Conservation (phyloP, 768 basidiomycete species). For the Gelatoporia subvermispora region DNA sequence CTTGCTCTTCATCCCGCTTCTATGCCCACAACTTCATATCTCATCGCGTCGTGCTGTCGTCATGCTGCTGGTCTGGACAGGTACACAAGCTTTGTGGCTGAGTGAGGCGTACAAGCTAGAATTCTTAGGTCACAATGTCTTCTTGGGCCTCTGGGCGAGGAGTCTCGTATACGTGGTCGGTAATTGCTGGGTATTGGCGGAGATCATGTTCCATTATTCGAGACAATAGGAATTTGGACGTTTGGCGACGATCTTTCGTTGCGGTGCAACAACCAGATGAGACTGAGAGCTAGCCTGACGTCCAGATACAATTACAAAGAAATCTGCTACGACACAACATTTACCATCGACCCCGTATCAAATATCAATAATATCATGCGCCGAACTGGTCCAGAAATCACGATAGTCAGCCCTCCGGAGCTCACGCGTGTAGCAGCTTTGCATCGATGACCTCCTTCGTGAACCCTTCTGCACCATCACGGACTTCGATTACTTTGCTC, state of each 20-base stretch:
- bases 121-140: conserved; percentile 75
- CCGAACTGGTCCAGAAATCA: too few species aligned
- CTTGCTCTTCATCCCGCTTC: conserved; percentile 78
- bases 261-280: too few species aligned
- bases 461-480: conserved; percentile 77
- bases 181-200: conserved; percentile 76
- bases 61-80: conserved; percentile 61
- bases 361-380: not conserved
- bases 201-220: conserved; percentile 41
- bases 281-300: too few species aligned
- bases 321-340: not conserved
- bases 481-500: conserved; percentile 74
- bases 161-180: conserved; percentile 69
- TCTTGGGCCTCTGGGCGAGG: conserved; percentile 71
- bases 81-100: conserved; percentile 84
- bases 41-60: conserved; percentile 35
- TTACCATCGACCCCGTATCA: not conserved
- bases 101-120: conserved; percentile 88
- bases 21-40: conserved; percentile 64
- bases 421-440: conserved; percentile 35
- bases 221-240: too few species aligned
- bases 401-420: not conserved
- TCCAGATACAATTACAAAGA: not conserved
- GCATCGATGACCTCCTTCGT: conserved; percentile 69
- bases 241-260: too few species aligned